phyloP scores from a whole-genome alignment of 139 green algal genomes.

The Coelastrella sp. region DNA sequence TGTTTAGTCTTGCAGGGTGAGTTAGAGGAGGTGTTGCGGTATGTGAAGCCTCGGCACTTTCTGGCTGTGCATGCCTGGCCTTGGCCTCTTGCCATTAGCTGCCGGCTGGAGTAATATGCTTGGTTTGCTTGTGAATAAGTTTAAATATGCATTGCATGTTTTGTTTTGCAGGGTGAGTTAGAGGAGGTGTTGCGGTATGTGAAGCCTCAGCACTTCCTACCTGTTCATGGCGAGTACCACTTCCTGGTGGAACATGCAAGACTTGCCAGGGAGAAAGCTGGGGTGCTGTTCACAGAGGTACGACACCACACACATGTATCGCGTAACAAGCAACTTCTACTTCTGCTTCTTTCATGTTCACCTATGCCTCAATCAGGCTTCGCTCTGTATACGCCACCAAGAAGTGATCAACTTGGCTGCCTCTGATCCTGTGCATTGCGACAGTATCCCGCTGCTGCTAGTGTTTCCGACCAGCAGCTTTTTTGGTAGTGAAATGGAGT shows the following conservation, averaged over 20 bases:
- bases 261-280: constrained; percentile 76
- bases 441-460: too few species aligned
- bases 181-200: constrained; percentile 92
- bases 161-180: constrained; percentile 74
- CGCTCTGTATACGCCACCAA: too few species aligned
- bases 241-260: constrained; percentile 96
- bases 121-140: too few species aligned
- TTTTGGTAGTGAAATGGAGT: too few species aligned
- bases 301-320: background rate
- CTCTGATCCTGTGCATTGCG: too few species aligned
- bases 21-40: constrained; percentile 90
- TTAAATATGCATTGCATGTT: background rate
- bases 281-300: constrained; percentile 61
- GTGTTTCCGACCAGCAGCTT: too few species aligned
- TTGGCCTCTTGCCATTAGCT: too few species aligned
- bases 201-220: constrained; percentile 98
- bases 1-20: constrained; percentile 71
- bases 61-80: constrained; percentile 98
- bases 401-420: too few species aligned
- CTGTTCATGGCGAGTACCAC: constrained; percentile 97
- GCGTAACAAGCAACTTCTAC: background rate
- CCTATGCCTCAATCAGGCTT: too few species aligned
- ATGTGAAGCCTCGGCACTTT: constrained; percentile 98
- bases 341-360: too few species aligned
- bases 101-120: too few species aligned